A percentile compares a stretch with the other conserved stretches of the same genome.
Evolutionary conservation across 371 early-diverging fungal species (phyloP).

Genomic region (Syncephalis plumigaleata): DNA sequence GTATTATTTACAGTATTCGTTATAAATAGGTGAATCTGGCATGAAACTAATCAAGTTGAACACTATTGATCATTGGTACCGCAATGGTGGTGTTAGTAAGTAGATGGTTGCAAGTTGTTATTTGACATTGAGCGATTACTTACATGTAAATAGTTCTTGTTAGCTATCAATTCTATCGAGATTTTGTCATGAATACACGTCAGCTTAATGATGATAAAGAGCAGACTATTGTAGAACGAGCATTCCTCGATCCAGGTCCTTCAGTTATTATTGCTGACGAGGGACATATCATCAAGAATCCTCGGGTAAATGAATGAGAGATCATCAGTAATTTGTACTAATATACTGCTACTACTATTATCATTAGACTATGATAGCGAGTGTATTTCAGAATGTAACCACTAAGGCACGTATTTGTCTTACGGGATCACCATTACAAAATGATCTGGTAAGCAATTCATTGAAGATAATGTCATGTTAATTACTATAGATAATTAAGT

Average conservation of each 20-base stretch:
- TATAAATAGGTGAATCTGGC: neutral
- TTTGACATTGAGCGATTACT: constrained; percentile 21
- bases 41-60: neutral
- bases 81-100: constrained; percentile 1
- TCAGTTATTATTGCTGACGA: constrained; percentile 67
- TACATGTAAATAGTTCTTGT: constrained; percentile 40
- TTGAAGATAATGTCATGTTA: constrained; percentile 10
- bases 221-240: constrained; percentile 1
- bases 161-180: constrained; percentile 39
- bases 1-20: neutral
- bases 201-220: constrained; percentile 1
- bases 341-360: too few relatives aligned
- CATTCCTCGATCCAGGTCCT: constrained; percentile 36
- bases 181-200: constrained; percentile 7
- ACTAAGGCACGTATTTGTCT: constrained; percentile 52
- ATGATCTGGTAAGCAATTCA: constrained; percentile 26
- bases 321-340: too few relatives aligned
- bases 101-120: too few relatives aligned
- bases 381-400: constrained; percentile 17
- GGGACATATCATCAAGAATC: constrained; percentile 58
- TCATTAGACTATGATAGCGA: constrained; percentile 11
- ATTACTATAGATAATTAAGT: constrained; percentile 1
- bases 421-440: constrained; percentile 84
- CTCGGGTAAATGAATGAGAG: too few relatives aligned
- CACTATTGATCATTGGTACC: neutral